phyloP scores from a whole-genome alignment of 805 yeast genomes.

The Wickerhamia fluorescens region DNA sequence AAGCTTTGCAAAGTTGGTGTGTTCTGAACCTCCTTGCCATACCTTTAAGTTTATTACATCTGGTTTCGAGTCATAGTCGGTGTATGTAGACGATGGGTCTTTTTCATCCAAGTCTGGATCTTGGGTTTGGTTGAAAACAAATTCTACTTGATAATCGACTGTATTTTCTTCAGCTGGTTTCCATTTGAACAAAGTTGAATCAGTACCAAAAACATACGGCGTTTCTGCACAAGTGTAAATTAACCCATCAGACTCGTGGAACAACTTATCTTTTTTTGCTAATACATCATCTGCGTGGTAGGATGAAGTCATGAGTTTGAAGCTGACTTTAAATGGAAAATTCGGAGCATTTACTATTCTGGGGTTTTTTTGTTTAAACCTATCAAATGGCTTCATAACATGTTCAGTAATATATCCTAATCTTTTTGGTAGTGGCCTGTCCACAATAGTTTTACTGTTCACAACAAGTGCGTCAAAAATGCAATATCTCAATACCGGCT shows the following conservation, averaged over 20 bases:
- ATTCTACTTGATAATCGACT: conserved; percentile 71
- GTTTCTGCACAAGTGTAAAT: conserved; percentile 87
- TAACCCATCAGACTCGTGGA: conserved; percentile 89
- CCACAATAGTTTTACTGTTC: conserved; percentile 65
- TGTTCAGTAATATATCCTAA: conserved; percentile 79
- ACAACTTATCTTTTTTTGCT: conserved; percentile 59
- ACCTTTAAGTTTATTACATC: conserved; percentile 50
- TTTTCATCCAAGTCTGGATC: conserved; percentile 62
- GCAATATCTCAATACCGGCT: conserved; percentile 55
- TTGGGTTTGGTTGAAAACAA: conserved; percentile 50
- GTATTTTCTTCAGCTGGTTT: conserved; percentile 95
- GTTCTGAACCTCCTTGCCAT: conserved; percentile 66
- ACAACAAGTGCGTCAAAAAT: conserved; percentile 89
- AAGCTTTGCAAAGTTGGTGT: conserved; percentile 63
- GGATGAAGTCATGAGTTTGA: conserved; percentile 83
- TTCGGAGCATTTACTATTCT: conserved; percentile 53
- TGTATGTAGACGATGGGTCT: conserved; percentile 64
- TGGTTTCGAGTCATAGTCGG: conserved; percentile 79
- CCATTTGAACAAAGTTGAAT: conserved; percentile 84
- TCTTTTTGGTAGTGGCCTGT: conserved; percentile 70
- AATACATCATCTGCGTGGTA: conserved; percentile 74
- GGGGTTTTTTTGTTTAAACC: conserved; percentile 62
- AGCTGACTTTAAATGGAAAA: conserved; percentile 80
- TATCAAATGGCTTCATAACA: conserved; percentile 75
- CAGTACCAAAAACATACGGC: conserved; percentile 87